Base-by-base conservation (phyloP, 306 rosid genomes). In the Urtica urens region DNA sequence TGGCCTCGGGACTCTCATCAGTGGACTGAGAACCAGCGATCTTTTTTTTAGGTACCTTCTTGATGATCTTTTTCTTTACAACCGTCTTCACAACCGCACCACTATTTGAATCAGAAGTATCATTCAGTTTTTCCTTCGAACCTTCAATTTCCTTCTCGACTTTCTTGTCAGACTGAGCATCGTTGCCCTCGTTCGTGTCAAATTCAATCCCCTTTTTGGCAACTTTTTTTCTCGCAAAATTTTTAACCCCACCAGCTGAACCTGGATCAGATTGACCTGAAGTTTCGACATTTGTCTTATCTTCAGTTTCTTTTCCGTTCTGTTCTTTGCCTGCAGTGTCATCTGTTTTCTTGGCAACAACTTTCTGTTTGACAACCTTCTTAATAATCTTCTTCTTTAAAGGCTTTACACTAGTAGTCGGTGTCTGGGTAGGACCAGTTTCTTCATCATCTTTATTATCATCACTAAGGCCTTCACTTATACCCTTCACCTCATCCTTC, bases 331-430 rank as follows among this genome's bases (percentile, higher is more conserved):
- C 55, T 39, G 76, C 59, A 52, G 63, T 23, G 45, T 59, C 74
- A 61, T 57, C 72, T 52, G 62, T 53, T 16, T 59, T 60, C 74
- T 78, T 85, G 27, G 49, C 71, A 29, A 45, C 65, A 53, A 68
- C 83, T 66, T 82, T 92, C 60, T 71, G 96, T 68, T 78, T 85
- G 60, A 92, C 83, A 62, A 92, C 62, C 81, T 71, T 92, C 59
- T 65, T 85, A 40, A 85, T 79, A 49, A 92, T 48, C 66, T 79
- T 92, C 73, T 75, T 90, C 62, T 82, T 92, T 70, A 72, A 92
- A 42, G 95, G 13, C 71, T 75, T 82, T 47, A 47, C 82, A 48
- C 20, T 64, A 19, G 76, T 61, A 12, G 75, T n/a, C n/a, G n/a
- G 28, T 46, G 76, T 59, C 63, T 68, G 84, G 48, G 74, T 71